Evolutionary conservation across 2,329 filamentous ascomycete species (phyloP), one percentile per base, ranked within the genome.

Genomic region (Coniosporium tulheliwenetii): DNA sequence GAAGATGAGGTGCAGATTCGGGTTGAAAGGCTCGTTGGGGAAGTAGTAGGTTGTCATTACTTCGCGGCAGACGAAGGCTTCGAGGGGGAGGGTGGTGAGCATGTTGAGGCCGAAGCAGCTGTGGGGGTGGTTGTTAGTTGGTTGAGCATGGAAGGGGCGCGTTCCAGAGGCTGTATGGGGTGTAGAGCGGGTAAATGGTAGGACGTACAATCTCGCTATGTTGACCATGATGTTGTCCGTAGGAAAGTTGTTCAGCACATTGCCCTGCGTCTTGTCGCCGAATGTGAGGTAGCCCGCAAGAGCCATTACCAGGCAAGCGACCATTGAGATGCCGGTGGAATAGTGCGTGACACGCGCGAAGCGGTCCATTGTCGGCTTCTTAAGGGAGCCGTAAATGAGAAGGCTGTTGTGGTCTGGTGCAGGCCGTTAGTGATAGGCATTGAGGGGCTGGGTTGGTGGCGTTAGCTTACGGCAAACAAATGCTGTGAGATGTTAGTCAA

Each of bases 171-270:
- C 15, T n/a, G 9, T 30, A 33, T 33, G 32, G 32, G 13, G 5
- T 10, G 32, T 30, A 19, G 8, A 30, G 16, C 36, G 29, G n/a
- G 13, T 31, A 26, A 7, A 26, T 26, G 19, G 19, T 26, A 7
- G 7, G 19, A 50, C 65, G 52, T 59, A 73, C 66, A 98, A 72
- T 40, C 91, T 81, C 15, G 91, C 91, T 43, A 98, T 72, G 61
- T 95, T 96, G 56, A 96, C 86, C 76, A 96, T 81, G 50, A 80
- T 71, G 61, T 94, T 96, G 62, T 93, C 78, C 14, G 78, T 70
- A 1, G 87, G 83, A 56, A 98, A 96, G 65, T 98, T 98, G 69
- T 98, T 98, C 52, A 98, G 77, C 40, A 98, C 85, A 59, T 98
- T 98, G 56, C 91, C 91, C 49, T 86, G 70, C 3, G 91, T 98